Base-by-base conservation (phyloP, 306 rosid species). In the Vigna reflexopilosa region DNA sequence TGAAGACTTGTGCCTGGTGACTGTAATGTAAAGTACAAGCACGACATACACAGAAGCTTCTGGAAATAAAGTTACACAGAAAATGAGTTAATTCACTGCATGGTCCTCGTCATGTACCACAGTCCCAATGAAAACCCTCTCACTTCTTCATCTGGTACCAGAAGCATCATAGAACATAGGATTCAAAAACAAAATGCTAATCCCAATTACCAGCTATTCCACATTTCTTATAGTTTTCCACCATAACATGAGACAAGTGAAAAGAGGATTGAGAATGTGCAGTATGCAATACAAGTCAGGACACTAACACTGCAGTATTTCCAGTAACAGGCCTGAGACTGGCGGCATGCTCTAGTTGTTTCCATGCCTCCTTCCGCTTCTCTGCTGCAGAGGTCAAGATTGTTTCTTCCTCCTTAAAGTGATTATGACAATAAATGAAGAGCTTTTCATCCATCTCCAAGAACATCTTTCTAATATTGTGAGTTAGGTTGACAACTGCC, bases 371-470 rank as follows among this genome's bases (percentile, higher is more conserved):
- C 88, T 92, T 92, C 68, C 97, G 90, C 74, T 87, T 95, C 85
- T 85, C 84, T 0, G 90, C 93, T 42, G 58, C 88, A 4, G 61
- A 76, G 72, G 65, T 84, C 75, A 58, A 72, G 68, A 81, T 77
- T 19, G 81, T 88, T 84, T 89, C 93, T 61, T 91, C 92, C 76
- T 89, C 98, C 87, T 86, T 91, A 64, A 78, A 85, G n/a, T 76
- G 90, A 22, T 87, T 55, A 58, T 88, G 88, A 70, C 95, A 89
- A 24, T 93, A 85, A 73, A 85, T 26, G 80, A 89, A 95, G 42
- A 95, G 90, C 78, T 89, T 94, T 38, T 91, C 98, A 56, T 95
- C 98, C 93, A 95, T 92, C 84, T 95, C 98, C 71, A 86, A 70
- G 72, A 95, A 91, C 89, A 92, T 89, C 88, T 95, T 92, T 84